Evolutionary conservation across 164 flowering plant species (phyloP), one percentile per base, ranked within the genome.

Genomic region (Dillenia turbinata): DNA sequence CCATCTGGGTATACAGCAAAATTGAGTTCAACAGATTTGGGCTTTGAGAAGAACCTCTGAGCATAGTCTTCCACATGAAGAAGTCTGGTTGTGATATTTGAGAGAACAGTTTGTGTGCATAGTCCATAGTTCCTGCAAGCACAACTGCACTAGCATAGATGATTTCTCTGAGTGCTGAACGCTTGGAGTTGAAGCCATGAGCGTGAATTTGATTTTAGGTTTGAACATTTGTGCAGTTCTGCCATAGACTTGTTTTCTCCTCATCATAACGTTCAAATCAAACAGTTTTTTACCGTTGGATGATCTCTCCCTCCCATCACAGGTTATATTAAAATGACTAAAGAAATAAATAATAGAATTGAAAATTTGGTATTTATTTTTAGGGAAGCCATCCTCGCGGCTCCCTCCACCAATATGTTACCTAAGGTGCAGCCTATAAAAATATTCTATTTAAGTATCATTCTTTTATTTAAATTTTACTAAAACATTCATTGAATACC

Each of bases 21-120:
- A 90, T 52, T 3, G 93, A 78, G 0, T 75, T 68, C 9, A 49
- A 54, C 40, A 93, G 90, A n/a, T 64, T 61, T 12, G 63, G 58
- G 64, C 89, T 85, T 64, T 81, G 87, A 60, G 87, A 77, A 17
- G 85, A 83, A 69, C 90, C 96, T 64, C 94, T 74, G 3, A 87
- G 78, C 71, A 87, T 75, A 17, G 90, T 80, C 70, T 90, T 90
- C 85, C 89, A 90, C 73, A 81, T 85, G 77, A 85, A 87, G 60
- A 51, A 61, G 53, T 90, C 92, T 56, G 92, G 91, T 67, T 84
- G 67, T 33, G 78, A 40, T 69, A 88, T 83, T 60, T 73, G 71
- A 63, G 64, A 78, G 73, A 88, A 88, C 76, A 90, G 5, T 22
- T 73, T 72, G 82, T 78, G 88, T 58, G 92, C 92, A 48, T 90